These are phyloP conservation scores for Hypoxylon cercidicola DNA, from an alignment of 495 filamentous ascomycete genomes.

Conservation along the genomic window DNA sequence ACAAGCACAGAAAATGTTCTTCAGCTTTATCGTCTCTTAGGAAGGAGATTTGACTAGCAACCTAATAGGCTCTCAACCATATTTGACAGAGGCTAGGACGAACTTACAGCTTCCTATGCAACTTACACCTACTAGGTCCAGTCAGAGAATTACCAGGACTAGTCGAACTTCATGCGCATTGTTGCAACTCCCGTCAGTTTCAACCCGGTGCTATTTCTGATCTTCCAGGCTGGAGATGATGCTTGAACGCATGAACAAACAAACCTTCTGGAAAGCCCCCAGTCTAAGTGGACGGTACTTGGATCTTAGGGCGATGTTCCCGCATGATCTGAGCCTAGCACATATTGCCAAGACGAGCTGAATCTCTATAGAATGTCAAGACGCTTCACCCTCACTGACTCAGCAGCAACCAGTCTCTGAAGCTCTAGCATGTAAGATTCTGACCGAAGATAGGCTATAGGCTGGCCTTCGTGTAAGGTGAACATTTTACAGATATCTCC, in stretches of 20 bases:
- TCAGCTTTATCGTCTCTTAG: conserved; percentile 3
- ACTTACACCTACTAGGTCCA: conserved; percentile 8
- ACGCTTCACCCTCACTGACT: neutral
- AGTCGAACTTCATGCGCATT: conserved; percentile 25
- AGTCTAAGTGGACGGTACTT: conserved; percentile 2
- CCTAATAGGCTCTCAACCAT: no score
- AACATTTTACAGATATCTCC: no score
- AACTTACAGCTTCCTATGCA: neutral
- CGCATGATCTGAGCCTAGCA: conserved; percentile 9
- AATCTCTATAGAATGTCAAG: conserved; percentile 12
- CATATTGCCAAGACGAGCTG: conserved; percentile 16
- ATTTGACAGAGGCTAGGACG: no score
- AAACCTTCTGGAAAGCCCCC: conserved; percentile 37
- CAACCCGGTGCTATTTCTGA: conserved; percentile 12
- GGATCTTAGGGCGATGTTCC: conserved; percentile 2
- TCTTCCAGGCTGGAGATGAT: conserved; percentile 21
- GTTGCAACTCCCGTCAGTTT: conserved; percentile 15
- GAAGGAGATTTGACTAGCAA: no score
- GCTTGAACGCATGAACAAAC: conserved; percentile 29
- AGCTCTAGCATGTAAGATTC: conserved; percentile 1
- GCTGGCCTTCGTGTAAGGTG: neutral
- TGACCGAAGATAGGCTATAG: conserved; percentile 11
- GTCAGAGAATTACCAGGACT: conserved; percentile 21
- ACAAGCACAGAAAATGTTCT: conserved; percentile 8
- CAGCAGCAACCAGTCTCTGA: conserved; percentile 1